phyloP scores from a whole-genome alignment of 306 rosid species.

The Dalbergia cultrata region DNA sequence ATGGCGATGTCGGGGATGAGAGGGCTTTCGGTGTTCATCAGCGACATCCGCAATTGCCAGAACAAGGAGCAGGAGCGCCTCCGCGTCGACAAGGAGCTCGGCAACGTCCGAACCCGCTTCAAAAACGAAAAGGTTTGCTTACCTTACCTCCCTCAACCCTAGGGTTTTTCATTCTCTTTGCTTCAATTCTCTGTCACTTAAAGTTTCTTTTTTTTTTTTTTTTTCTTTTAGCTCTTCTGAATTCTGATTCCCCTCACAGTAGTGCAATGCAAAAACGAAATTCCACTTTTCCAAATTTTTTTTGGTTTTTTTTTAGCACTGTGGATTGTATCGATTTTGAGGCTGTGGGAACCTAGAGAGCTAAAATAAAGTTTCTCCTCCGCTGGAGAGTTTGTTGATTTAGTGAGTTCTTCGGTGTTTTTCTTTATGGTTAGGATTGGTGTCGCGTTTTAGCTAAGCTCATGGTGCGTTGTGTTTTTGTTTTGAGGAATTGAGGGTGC shows the following conservation, averaged over 20 bases:
- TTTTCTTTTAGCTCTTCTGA: background rate
- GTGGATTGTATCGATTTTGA: too few species aligned
- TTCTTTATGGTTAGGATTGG: background rate
- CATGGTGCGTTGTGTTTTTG: background rate
- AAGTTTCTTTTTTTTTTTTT: too few species aligned
- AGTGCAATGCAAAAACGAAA: background rate
- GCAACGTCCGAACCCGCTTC: slow-evolving; percentile 97
- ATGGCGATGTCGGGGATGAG: slow-evolving; percentile 99
- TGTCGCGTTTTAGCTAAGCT: background rate
- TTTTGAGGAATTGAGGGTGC: background rate
- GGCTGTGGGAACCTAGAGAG: too few species aligned
- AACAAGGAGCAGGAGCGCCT: slow-evolving; percentile 98
- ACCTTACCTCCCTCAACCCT: background rate
- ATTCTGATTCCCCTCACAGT: too few species aligned
- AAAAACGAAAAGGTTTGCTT: slow-evolving; percentile 92
- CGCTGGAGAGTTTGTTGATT: too few species aligned
- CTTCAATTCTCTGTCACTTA: too few species aligned
- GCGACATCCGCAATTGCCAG: slow-evolving; percentile 96
- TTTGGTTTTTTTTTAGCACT: too few species aligned
- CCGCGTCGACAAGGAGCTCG: slow-evolving; percentile 98
- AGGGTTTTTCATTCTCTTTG: slow-evolving; percentile 47
- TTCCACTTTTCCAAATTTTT: too few species aligned
- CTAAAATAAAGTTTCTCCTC: too few species aligned
- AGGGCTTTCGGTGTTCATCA: slow-evolving; percentile 97
- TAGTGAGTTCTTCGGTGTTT: background rate